phyloP scores from a whole-genome alignment of 1,284 basidiomycete genomes.

The Schizophyllum amplum region DNA sequence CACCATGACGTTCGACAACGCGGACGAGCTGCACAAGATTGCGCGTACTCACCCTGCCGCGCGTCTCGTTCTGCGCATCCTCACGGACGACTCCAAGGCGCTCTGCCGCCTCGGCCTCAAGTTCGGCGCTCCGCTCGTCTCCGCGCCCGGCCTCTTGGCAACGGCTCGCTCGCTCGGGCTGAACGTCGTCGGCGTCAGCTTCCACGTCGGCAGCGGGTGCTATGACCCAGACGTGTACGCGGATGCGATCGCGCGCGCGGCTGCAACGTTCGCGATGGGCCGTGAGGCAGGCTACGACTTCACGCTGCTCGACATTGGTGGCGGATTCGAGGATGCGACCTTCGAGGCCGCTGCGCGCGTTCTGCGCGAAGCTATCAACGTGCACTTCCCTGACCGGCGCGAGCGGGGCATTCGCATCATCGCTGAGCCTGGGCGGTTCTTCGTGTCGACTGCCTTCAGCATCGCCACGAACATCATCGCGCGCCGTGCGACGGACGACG shows the following conservation, averaged over 20 bases:
- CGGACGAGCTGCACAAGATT: constrained; percentile 96
- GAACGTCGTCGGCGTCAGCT: constrained; percentile 91
- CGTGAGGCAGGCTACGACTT: constrained; percentile 69
- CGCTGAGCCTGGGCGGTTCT: constrained; percentile 95
- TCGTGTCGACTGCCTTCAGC: constrained; percentile 89
- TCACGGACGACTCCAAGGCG: constrained; percentile 95
- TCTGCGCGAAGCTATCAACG: constrained; percentile 65
- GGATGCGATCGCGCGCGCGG: constrained; percentile 84
- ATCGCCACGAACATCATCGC: constrained; percentile 95
- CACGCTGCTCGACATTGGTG: constrained; percentile 85
- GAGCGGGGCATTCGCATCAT: constrained; percentile 63
- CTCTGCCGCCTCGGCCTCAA: constrained; percentile 93
- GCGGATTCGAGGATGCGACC: constrained; percentile 83
- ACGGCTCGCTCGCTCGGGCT: constrained; percentile 78
- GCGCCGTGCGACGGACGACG: constrained; percentile 50
- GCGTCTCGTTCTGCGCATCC: constrained; percentile 88
- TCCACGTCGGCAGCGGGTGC: constrained; percentile 97
- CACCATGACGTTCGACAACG: constrained; percentile 98
- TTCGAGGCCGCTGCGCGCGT: constrained; percentile 80
- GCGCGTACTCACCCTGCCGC: constrained; percentile 77
- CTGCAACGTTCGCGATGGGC: constrained; percentile 85
- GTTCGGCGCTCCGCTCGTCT: constrained; percentile 87
- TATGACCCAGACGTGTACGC: constrained; percentile 88
- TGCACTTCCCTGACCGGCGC: constrained; percentile 71
- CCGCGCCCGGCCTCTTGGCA: constrained; percentile 73